Evolutionary conservation across 805 yeast species (phyloP), one percentile per base, ranked within the genome.

Genomic region (Saturnispora diversa): DNA sequence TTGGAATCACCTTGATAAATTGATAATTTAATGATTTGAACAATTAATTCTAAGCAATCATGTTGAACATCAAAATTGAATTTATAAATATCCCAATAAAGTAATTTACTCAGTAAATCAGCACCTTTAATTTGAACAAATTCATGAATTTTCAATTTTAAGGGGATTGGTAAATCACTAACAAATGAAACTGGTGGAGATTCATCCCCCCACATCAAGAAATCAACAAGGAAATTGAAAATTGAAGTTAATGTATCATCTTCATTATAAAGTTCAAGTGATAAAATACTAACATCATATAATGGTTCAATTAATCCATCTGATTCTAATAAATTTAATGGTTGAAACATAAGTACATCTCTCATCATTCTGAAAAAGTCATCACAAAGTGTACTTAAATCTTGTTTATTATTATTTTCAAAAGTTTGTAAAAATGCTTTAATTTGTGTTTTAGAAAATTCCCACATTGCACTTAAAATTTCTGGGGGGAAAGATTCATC

Each of bases 311-410:
- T 54, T 20, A 80, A 52, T 15, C 68, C 73, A 35, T 64, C 62
- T 22, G 64, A 57, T 39, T 66, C 59, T 11, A 77, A 65, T 33
- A 77, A 65, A 45, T 72, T 64, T 40, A 68, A 60, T 0, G 87
- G 85, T 56, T 72, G 83, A 54, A 75, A 84, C 81, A 82, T 81
- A 39, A 87, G 60, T 38, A 85, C 65, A 55, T 86, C 95, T 46
- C 72, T 68, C 63, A 80, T 69, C 82, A 85, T 79, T 46, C 88
- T 67, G 69, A 80, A 84, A 56, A 80, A 88, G 63, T 88, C 95
- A 61, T 90, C 95, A 35, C 87, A 67, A 23, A 84, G 69, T 57
- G 86, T 95, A 37, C 63, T 60, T 21, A 50, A 41, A 15, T 51
- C 39, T 5, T 44, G 51, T 19, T 49, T 45, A 28, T 73, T 64